Evolutionary conservation across 2,329 filamentous ascomycete genomes (phyloP).

Genomic region (Fusarium cicatricum): DNA sequence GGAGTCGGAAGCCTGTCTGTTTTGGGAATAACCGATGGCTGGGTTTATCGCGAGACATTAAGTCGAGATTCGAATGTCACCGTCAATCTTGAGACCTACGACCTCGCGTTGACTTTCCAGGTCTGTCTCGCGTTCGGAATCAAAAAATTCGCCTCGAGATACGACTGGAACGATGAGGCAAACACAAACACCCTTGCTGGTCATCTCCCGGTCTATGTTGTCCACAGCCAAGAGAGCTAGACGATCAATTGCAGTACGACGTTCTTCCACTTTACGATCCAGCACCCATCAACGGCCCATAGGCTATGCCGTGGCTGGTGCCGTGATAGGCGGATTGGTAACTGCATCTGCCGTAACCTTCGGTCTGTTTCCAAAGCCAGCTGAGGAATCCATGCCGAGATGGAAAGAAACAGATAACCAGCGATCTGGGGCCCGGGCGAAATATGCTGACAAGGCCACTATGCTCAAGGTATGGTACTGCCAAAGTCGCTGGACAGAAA

Average conservation of each 20-base stretch:
- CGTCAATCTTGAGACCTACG: neutral
- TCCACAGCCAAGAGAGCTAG: neutral
- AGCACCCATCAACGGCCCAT: neutral
- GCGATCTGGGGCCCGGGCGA: neutral
- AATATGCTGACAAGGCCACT: conserved; percentile 36
- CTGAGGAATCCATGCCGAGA: conserved; percentile 2
- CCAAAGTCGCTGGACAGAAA: fast-evolving
- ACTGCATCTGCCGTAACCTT: neutral
- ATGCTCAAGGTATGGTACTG: conserved; percentile 30
- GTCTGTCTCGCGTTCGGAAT: neutral
- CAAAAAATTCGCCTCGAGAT: neutral
- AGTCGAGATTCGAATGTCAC: neutral
- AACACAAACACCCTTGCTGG: neutral
- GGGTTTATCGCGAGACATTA: neutral
- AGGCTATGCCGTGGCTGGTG: neutral
- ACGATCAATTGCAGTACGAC: neutral
- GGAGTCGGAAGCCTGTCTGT: neutral
- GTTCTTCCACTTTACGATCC: neutral
- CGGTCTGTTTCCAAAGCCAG: neutral
- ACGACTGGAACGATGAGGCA: neutral
- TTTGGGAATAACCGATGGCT: conserved; percentile 3
- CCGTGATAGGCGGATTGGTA: neutral
- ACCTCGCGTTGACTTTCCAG: neutral
- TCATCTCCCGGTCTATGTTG: neutral
- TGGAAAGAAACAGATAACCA: conserved; percentile 14